phyloP scores from a whole-genome alignment of 2,329 filamentous ascomycete species.

The Lecanicillium sp. region DNA sequence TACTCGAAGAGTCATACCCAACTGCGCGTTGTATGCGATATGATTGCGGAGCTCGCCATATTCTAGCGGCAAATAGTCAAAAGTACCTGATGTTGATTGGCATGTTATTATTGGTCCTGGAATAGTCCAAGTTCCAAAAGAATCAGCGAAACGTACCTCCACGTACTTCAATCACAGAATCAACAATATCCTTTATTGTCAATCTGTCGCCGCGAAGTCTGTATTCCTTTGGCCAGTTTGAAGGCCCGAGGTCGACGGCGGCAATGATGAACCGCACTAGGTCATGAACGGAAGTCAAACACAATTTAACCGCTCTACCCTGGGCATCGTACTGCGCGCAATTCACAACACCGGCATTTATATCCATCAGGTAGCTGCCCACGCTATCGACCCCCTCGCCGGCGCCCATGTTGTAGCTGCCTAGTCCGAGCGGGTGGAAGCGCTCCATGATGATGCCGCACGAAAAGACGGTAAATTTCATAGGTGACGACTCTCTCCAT shows the following conservation, averaged over 20 bases:
- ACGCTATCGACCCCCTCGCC: conserved; percentile 48
- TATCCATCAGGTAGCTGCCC: conserved; percentile 60
- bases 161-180: conserved; percentile 39
- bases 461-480: conserved; percentile 63
- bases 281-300: conserved; percentile 62
- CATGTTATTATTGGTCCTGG: conserved; percentile 1
- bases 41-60: conserved; percentile 33
- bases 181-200: conserved; percentile 51
- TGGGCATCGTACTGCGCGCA: conserved; percentile 48
- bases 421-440: conserved; percentile 61
- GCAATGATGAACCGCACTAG: conserved; percentile 63
- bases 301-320: conserved; percentile 47
- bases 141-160: conserved; percentile 36
- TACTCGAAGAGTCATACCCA: conserved; percentile 39
- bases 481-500: conserved; percentile 41
- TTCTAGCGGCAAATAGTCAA: conserved; percentile 29
- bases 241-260: conserved; percentile 54
- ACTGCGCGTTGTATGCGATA: conserved; percentile 34
- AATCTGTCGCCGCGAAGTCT: conserved; percentile 61
- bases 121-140: no score
- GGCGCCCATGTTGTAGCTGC: conserved; percentile 40
- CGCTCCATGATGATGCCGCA: conserved; percentile 72
- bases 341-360: conserved; percentile 49
- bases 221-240: conserved; percentile 61
- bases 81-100: conserved; percentile 24